phyloP scores from a whole-genome alignment of 805 yeast species.

The Wickerhamomyces subpelliculosus region DNA sequence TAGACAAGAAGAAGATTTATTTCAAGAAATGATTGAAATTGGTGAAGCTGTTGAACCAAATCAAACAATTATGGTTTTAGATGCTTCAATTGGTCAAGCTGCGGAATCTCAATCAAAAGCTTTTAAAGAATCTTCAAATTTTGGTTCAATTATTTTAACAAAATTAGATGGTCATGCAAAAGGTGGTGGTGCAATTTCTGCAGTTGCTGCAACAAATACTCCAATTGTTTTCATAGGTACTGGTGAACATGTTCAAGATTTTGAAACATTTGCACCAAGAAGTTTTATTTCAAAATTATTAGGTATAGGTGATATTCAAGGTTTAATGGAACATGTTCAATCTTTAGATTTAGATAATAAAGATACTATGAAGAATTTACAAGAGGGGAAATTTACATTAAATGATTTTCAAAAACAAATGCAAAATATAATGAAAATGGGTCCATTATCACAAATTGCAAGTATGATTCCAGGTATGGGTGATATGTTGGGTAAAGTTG shows the following conservation, averaged over 20 bases:
- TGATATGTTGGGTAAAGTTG: conserved; percentile 78
- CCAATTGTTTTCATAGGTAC: conserved; percentile 97
- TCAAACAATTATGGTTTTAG: conserved; percentile 95
- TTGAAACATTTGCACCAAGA: conserved; percentile 85
- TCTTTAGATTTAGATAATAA: conserved; percentile 82
- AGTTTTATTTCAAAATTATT: conserved; percentile 85
- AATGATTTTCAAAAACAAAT: conserved; percentile 90
- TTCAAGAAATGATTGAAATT: conserved; percentile 92
- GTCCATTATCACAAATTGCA: conserved; percentile 90
- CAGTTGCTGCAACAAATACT: conserved; percentile 94
- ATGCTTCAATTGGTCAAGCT: conserved; percentile 97
- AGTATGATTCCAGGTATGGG: conserved; percentile 92
- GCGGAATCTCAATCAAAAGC: conserved; percentile 94
- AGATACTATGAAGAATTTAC: conserved; percentile 84
- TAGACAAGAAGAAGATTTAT: conserved; percentile 86
- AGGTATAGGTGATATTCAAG: conserved; percentile 94
- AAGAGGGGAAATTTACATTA: conserved; percentile 90
- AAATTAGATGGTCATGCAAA: conserved; percentile 98
- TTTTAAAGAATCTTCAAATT: conserved; percentile 85
- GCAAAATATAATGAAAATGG: conserved; percentile 94
- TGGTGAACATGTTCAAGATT: conserved; percentile 92
- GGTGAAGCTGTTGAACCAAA: conserved; percentile 84
- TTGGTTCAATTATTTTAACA: conserved; percentile 91
- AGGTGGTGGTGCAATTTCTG: conserved; percentile 99
- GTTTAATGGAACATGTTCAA: conserved; percentile 89